phyloP scores from a whole-genome alignment of 1,139 yeast species.

The Taiozyma onychis region DNA sequence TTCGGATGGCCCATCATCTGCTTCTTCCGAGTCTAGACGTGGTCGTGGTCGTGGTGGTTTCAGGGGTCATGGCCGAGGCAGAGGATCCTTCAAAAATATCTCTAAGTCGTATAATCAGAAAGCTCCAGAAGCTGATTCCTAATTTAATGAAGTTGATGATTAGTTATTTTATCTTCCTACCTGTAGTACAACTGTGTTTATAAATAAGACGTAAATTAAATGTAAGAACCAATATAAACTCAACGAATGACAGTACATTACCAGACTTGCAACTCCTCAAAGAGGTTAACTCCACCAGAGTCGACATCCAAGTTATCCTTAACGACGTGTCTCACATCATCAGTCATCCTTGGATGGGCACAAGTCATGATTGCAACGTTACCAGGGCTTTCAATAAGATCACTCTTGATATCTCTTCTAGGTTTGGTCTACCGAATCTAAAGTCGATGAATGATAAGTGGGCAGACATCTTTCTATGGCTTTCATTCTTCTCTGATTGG shows the following conservation, averaged over 20 bases:
- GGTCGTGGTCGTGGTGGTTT: not conserved
- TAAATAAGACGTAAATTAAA: not conserved
- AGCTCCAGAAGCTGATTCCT: not conserved
- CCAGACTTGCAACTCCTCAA: slow-evolving; percentile 21
- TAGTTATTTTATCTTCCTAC: not conserved
- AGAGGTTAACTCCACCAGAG: slow-evolving; percentile 15
- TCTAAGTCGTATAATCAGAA: slow-evolving; percentile 3
- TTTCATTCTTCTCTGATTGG: slow-evolving; percentile 6
- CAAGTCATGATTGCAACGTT: slow-evolving; percentile 41
- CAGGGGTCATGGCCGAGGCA: slow-evolving; percentile 3
- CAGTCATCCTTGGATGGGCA: slow-evolving; percentile 49
- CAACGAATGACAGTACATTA: not conserved
- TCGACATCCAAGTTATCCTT: slow-evolving; percentile 15
- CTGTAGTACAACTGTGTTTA: not conserved
- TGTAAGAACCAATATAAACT: not conserved
- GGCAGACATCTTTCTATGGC: slow-evolving; percentile 2
- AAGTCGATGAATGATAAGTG: slow-evolving; percentile 34
- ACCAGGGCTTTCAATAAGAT: slow-evolving; percentile 33
- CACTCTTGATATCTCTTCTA: slow-evolving; percentile 33
- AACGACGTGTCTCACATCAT: slow-evolving; percentile 36
- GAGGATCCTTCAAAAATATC: slow-evolving; percentile 1
- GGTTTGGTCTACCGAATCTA: slow-evolving; percentile 42
- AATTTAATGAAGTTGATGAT: not conserved
- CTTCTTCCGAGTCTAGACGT: not conserved
- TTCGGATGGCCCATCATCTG: not conserved